These are phyloP conservation scores for Arthrinium phaeospermum DNA, from an alignment of 2,329 filamentous ascomycete genomes.

Conservation along the genomic window DNA sequence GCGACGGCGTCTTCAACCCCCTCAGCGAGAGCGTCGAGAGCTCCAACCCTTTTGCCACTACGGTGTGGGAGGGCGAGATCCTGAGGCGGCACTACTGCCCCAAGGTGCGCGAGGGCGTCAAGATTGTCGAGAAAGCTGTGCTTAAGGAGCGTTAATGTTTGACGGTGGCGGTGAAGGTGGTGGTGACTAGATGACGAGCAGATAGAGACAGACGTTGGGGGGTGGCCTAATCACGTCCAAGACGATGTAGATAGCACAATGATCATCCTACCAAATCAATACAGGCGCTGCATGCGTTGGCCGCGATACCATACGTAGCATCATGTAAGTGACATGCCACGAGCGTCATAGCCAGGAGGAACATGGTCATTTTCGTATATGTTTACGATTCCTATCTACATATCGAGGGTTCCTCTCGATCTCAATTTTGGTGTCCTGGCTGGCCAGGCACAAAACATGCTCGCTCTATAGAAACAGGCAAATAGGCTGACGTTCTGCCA, in stretches of 20 bases:
- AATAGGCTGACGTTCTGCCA: neutral
- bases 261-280: neutral
- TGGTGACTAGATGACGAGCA: neutral
- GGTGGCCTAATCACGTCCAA: neutral
- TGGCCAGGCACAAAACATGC: neutral
- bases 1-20: slow-evolving; percentile 85
- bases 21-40: slow-evolving; percentile 76
- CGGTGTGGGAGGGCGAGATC: slow-evolving; percentile 92
- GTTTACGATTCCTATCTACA: neutral
- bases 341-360: neutral
- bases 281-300: neutral
- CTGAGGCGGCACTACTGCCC: slow-evolving; percentile 86
- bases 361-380: neutral
- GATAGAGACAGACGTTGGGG: neutral
- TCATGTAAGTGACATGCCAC: neutral
- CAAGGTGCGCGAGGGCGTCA: slow-evolving; percentile 77
- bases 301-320: neutral
- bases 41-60: slow-evolving; percentile 88
- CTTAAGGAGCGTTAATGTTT: slow-evolving; percentile 30
- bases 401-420: neutral
- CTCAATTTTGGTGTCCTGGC: neutral
- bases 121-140: slow-evolving; percentile 71
- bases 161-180: neutral
- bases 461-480: slow-evolving; percentile 1
- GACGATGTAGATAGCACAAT: slow-evolving; percentile 3